Base-by-base conservation (phyloP, 2,329 filamentous ascomycete genomes). In the Simplicillium aogashimaense region DNA sequence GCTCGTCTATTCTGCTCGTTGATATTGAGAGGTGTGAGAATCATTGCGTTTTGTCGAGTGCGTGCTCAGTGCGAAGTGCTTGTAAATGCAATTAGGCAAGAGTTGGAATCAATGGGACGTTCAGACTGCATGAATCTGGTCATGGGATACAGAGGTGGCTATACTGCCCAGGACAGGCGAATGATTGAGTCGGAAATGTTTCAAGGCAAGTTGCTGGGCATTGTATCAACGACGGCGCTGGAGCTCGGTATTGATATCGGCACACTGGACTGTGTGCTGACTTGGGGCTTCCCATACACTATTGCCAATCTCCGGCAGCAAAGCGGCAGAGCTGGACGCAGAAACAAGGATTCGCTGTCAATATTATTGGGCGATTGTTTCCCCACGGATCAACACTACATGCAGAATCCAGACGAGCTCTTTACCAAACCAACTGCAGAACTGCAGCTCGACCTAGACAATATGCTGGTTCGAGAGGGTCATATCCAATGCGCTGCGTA, bases 171-270 rank as follows among this genome's bases (percentile, higher is more conserved):
- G 56, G 92, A 98, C 53, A 74, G 92, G 41, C 77, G 92, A 14
- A 72, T 76, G 41, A 95, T 98, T 43, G 92, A 98, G 59, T 78
- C 74, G 18, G 89, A 97, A 56, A 97, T 98, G 92, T 98, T 98
- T 50, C 85, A 94, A 41, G 92, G 92, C 0, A 92, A 89, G 52
- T 70, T 98, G 2, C 72, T 95, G 45, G 92, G 92, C 1, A 94
- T 98, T 42, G 81, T 98, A 28, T 90, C 90, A 2, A 98, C 92
- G 0, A 94, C 83, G 40, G 92, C 92, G 1, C 70, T 98, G 3
- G 92, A 98, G 56, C 67, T 98, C 1, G 92, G 92, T 20, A 86
- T 98, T 33, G 92, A 98, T 56, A 97, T 98, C 48, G 92, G 92
- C 13, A 86, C 83, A 2, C 68, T 98, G 8, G 92, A 98, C 59